Evolutionary conservation across 2,329 filamentous ascomycete species (phyloP).

Genomic region (Dactylellina haptotyla): DNA sequence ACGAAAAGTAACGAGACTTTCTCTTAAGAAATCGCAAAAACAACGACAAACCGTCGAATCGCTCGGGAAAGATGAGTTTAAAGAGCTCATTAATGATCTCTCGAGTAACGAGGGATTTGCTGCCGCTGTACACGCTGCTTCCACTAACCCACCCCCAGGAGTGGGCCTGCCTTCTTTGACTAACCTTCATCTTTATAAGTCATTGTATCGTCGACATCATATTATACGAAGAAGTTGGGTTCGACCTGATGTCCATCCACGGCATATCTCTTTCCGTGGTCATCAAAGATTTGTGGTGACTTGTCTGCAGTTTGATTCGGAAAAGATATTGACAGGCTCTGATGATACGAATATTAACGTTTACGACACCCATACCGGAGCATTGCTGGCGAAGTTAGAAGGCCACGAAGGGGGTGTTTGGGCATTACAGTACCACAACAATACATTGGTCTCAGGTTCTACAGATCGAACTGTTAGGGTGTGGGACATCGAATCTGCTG

Average conservation of each 20-base stretch:
- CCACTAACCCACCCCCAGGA: conserved; percentile 65
- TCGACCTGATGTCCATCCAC: conserved; percentile 79
- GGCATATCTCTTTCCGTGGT: conserved; percentile 94
- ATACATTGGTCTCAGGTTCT: conserved; percentile 92
- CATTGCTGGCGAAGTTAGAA: conserved; percentile 81
- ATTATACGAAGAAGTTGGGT: conserved; percentile 95
- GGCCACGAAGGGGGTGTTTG: conserved; percentile 98
- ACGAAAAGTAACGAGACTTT: conserved; percentile 64
- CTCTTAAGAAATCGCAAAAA: conserved; percentile 68
- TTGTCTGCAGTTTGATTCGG: conserved; percentile 94
- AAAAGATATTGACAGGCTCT: conserved; percentile 97
- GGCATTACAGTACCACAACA: conserved; percentile 96
- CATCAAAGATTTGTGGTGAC: conserved; percentile 97
- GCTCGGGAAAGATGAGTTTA: conserved; percentile 58
- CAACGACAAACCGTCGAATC: conserved; percentile 64
- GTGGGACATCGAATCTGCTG: conserved; percentile 94
- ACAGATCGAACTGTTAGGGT: conserved; percentile 98
- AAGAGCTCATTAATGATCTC: conserved; percentile 57
- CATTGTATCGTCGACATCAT: conserved; percentile 90
- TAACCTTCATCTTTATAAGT: conserved; percentile 93
- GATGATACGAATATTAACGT: conserved; percentile 98
- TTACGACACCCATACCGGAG: conserved; percentile 95
- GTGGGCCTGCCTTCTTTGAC: conserved; percentile 81
- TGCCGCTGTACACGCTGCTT: conserved; percentile 80
- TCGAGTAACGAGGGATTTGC: conserved; percentile 62